phyloP scores from a whole-genome alignment of 495 filamentous ascomycete genomes.

The Aspergillus campestris region DNA sequence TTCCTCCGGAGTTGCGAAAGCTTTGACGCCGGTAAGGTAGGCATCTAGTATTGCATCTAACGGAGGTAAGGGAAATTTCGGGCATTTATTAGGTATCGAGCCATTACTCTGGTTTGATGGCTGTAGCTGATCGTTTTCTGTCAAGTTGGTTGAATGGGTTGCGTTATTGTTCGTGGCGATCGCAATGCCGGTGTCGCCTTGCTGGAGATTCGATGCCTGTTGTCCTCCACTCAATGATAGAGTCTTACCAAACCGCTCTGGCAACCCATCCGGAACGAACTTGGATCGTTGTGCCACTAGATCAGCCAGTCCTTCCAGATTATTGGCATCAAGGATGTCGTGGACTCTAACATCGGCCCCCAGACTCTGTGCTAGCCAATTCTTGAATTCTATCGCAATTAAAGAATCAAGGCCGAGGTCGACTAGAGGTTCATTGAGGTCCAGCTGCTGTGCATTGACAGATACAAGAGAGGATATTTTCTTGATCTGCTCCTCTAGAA shows the following conservation, averaged over 20 bases:
- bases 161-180: not conserved
- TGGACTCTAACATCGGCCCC: conserved; percentile 13
- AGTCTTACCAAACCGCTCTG: too few species aligned
- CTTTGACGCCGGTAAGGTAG: not conserved
- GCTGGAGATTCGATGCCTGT: not conserved
- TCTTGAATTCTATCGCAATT: conserved; percentile 33
- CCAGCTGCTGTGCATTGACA: not conserved
- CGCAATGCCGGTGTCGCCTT: not conserved
- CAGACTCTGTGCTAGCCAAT: conserved; percentile 24
- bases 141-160: too few species aligned
- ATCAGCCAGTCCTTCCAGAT: too few species aligned
- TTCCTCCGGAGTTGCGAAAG: not conserved
- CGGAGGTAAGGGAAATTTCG: too few species aligned
- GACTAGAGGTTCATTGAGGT: conserved; percentile 9
- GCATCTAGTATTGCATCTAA: too few species aligned
- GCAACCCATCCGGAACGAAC: too few species aligned
- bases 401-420: conserved; percentile 33
- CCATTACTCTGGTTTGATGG: too few species aligned
- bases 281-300: too few species aligned
- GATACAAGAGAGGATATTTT: not conserved
- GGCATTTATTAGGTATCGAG: too few species aligned
- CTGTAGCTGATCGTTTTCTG: too few species aligned
- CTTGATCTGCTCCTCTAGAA: not conserved
- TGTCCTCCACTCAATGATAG: too few species aligned
- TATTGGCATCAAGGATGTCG: not conserved